Conservation (phyloP, 2,329 filamentous ascomycete species). For the Sarocladium kiliense region DNA sequence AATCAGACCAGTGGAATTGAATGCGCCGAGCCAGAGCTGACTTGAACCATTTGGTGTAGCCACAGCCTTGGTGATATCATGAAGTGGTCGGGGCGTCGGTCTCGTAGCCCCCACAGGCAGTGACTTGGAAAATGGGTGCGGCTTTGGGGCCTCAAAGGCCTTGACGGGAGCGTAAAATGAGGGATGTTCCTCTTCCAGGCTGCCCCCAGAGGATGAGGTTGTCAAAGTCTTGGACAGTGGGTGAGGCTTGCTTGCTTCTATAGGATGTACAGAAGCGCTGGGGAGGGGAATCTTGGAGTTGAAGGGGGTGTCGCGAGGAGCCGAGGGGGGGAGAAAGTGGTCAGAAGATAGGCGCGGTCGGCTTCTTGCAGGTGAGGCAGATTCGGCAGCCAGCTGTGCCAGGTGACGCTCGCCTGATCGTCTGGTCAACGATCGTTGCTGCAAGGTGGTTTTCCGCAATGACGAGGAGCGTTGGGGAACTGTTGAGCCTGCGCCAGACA, state of each 20-base stretch:
- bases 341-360: conserved; percentile 75
- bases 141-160: conserved; percentile 20
- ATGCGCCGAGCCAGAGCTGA: conserved; percentile 74
- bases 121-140: conserved; percentile 32
- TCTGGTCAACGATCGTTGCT: conserved; percentile 69
- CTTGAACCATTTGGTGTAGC: conserved; percentile 41
- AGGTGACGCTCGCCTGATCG: conserved; percentile 53
- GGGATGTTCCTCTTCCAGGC: conserved; percentile 62
- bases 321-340: conserved; percentile 62
- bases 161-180: conserved; percentile 24
- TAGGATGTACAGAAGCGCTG: conserved; percentile 34
- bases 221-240: conserved; percentile 83
- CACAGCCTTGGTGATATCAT: conserved; percentile 26
- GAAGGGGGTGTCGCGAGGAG: conserved; percentile 60
- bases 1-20: conserved; percentile 90
- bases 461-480: conserved; percentile 69
- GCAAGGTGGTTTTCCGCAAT: conserved; percentile 78
- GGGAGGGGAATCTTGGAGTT: conserved; percentile 45
- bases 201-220: conserved; percentile 80
- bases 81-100: conserved; percentile 22
- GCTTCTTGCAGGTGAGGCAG: conserved; percentile 55
- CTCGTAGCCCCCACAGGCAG: conserved; percentile 33
- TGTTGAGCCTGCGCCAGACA: conserved; percentile 26
- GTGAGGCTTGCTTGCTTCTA: conserved; percentile 54
- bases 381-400: conserved; percentile 44